Base-by-base conservation (phyloP, 2,329 filamentous ascomycete species). In the Akanthomyces uredinophilus region DNA sequence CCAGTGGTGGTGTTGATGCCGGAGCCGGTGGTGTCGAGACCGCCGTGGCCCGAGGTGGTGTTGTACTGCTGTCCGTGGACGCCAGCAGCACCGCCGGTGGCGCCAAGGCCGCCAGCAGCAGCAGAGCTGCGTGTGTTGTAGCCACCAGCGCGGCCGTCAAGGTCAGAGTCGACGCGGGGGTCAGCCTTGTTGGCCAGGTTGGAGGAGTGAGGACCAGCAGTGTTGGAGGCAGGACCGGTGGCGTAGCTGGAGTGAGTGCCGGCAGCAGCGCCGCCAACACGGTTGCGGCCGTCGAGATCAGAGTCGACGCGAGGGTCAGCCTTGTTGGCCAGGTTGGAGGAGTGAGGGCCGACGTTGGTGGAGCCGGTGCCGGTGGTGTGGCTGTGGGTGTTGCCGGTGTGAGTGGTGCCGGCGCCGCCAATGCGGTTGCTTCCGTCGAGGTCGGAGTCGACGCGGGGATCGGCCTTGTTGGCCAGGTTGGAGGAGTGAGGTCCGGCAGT, bases 361-460 rank as follows among this genome's bases (percentile, higher is more conserved):
- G 56, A 53, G 16, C 56, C 60, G 49, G 60, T 44, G 51, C 68
- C 68, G 44, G 51, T 68, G 60, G 64, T 51, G 58, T 63, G 63
- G 44, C 56, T 62, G 20, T 58, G n/a, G 7, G 52, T 63, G 20
- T 44, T 11, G n/a, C 54, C 44, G 22, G 16, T 35, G 32, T 35
- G n/a, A 5, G 52, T 63, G 20, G 55, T 11, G 14, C 54, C 44
- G 16, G 16, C 43, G 18, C 44, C 56, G 32, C 39, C 58, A 11
- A 27, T 20, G 20, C 49, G 65, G 75, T 74, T 69, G 56, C 68
- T 71, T 29, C 72, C 70, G 64, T 80, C 78, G 13, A 78, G 72
- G 67, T 84, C 79, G 47, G 77, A 80, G 68, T 84, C 81, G 50
- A 83, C 73, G 18, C 81, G 74, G 24, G 81, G 81, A 66, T 85